A percentile compares a stretch with the other conserved stretches of the same genome.
Evolutionary conservation across 1,139 yeast species (phyloP).

Genomic region (Saccharomyces hybrid): DNA sequence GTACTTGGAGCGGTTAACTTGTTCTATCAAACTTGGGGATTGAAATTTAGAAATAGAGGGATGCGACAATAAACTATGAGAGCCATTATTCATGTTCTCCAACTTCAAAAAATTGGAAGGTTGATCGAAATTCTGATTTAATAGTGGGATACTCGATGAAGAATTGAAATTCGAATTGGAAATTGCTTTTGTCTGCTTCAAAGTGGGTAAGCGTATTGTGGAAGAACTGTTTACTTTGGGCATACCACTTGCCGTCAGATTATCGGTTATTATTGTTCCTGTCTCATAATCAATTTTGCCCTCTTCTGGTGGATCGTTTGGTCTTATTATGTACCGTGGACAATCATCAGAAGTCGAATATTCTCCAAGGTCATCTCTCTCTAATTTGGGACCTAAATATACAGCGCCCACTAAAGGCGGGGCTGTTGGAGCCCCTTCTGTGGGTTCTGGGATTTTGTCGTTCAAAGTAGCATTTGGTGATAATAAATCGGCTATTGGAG

Average conservation of each 20-base stretch:
- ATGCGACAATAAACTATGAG: not conserved
- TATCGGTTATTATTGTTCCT: not conserved
- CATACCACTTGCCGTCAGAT: slow-evolving; percentile 16
- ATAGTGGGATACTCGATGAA: slow-evolving; percentile 4
- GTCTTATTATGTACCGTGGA: too few relatives aligned
- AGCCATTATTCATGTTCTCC: not conserved
- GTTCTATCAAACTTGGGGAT: not conserved
- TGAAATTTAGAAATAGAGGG: not conserved
- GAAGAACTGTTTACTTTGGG: slow-evolving; percentile 18
- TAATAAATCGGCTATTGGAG: too few relatives aligned
- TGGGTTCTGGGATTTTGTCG: too few relatives aligned
- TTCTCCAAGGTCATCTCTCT: too few relatives aligned
- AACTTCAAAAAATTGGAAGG: not conserved
- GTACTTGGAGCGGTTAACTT: not conserved
- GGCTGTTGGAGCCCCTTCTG: too few relatives aligned
- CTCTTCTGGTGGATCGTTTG: too few relatives aligned
- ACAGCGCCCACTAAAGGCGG: too few relatives aligned
- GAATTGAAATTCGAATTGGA: slow-evolving; percentile 6
- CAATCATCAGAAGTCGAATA: too few relatives aligned
- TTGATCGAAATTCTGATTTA: slow-evolving; percentile 5
- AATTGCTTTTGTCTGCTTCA: slow-evolving; percentile 11
- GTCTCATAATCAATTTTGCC: too few relatives aligned
- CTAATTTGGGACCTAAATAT: too few relatives aligned
- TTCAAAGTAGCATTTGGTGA: too few relatives aligned
- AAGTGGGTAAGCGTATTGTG: slow-evolving; percentile 18